Evolutionary conservation across 2,329 filamentous ascomycete species (phyloP), one percentile per base, ranked within the genome.

Genomic region (Penicillium sp.): DNA sequence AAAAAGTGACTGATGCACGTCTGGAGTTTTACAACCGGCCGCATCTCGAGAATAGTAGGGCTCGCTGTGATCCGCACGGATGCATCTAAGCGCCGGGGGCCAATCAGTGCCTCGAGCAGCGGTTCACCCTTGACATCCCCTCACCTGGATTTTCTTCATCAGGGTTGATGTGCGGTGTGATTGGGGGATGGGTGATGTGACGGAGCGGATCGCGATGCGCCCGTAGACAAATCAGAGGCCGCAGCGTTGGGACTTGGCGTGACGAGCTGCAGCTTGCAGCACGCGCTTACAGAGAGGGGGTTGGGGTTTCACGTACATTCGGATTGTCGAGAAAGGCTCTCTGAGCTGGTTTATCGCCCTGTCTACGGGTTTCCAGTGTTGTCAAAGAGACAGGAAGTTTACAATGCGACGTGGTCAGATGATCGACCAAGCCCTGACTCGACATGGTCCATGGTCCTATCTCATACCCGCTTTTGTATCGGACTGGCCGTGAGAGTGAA

Each of bases 181-280:
- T 63, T 63, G 61, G 61, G 13, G 17, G 40, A 30, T 13, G 4
- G 30, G 34, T 23, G 54, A 61, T 61, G 59, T 61, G 61, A 63
- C 49, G 43, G 49, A 50, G 59, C 54, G 61, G 59, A 61, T 56
- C 54, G 41, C 33, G n/a, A 39, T 54, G 54, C 33, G 32, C 15
- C 34, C 30, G 41, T 32, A 34, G 9, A 42, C 61, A 42, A 62
- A 62, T 63, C 61, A 63, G 33, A 39, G 34, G 21, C 23, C 47
- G 13, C 7, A 15, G 17, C 32, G 44, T 13, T 26, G 23, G n/a
- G 29, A 12, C 52, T 62, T 55, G 55, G 61, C 56, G 61, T 63
- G 61, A 63, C 49, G 54, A 58, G 52, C 45, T 62, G 61, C 61
- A 62, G 53, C 37, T 50, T 20, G 53, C 50, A 32, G 60, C 55